phyloP scores from a whole-genome alignment of 2,329 filamentous ascomycete species.

The Botrytis squamosa region DNA sequence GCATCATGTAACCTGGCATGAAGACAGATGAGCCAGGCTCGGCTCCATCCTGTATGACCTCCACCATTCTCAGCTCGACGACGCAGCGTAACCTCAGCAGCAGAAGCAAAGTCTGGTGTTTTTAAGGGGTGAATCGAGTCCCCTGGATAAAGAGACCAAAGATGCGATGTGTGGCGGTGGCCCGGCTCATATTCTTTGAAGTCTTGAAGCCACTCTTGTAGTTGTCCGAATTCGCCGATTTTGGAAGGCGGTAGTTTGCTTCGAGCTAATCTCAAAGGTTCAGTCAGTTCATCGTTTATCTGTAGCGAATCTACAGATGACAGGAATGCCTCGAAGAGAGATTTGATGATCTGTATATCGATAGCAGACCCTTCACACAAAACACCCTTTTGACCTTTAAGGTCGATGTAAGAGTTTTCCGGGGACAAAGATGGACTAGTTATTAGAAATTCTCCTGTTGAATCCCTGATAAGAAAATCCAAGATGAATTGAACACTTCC shows the following conservation, averaged over 20 bases:
- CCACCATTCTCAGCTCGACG: slow-evolving; percentile 43
- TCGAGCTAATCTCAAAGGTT: background rate
- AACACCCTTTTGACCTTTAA: slow-evolving; percentile 34
- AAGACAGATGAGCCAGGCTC: slow-evolving; percentile 48
- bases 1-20: slow-evolving; percentile 45
- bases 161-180: slow-evolving; percentile 47
- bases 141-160: slow-evolving; percentile 46
- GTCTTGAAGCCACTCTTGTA: slow-evolving; percentile 46
- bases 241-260: slow-evolving; percentile 20
- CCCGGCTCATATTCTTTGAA: slow-evolving; percentile 44
- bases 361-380: slow-evolving; percentile 48
- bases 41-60: slow-evolving; percentile 49
- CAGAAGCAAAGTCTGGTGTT: slow-evolving; percentile 37
- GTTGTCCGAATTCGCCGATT: slow-evolving; percentile 39
- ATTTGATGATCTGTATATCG: slow-evolving; percentile 46
- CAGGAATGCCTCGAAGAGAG: slow-evolving; percentile 41
- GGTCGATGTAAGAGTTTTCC: slow-evolving; percentile 40
- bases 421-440: slow-evolving; percentile 43
- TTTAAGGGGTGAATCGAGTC: slow-evolving; percentile 41
- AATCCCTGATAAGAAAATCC: slow-evolving; percentile 40
- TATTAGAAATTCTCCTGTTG: slow-evolving; percentile 35
- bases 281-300: background rate
- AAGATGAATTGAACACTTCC: slow-evolving; percentile 39
- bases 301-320: slow-evolving; percentile 9
- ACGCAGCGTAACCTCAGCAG: slow-evolving; percentile 37